These are phyloP conservation scores for Jatropha multifida DNA, from an alignment of 441 rosid genomes.

Conservation along the genomic window DNA sequence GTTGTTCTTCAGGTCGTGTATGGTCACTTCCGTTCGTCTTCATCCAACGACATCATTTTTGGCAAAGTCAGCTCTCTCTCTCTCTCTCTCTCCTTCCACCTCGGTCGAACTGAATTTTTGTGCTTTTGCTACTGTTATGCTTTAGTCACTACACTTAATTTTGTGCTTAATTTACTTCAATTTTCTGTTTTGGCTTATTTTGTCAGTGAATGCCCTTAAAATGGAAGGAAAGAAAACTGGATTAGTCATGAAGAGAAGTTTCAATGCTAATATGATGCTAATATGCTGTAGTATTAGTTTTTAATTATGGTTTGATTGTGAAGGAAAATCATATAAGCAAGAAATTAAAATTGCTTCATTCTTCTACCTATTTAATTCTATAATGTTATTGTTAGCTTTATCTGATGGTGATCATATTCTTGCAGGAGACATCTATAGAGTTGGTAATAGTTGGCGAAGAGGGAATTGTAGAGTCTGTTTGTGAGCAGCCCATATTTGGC, in stretches of 20 bases:
- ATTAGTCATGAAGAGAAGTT: background rate
- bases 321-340: background rate
- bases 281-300: background rate
- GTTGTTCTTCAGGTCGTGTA: slow-evolving; percentile 79
- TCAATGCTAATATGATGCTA: too few species aligned
- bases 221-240: too few species aligned
- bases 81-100: background rate
- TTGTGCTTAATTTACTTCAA: background rate
- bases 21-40: slow-evolving; percentile 75
- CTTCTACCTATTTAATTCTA: background rate
- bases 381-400: slow-evolving; percentile 6
- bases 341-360: background rate
- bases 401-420: background rate
- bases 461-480: slow-evolving; percentile 71
- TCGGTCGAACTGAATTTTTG: background rate
- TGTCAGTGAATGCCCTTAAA: background rate
- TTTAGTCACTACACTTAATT: background rate
- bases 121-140: background rate
- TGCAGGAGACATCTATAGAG: slow-evolving; percentile 95
- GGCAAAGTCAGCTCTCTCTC: slow-evolving; percentile 55
- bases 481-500: slow-evolving; percentile 92
- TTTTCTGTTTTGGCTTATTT: background rate
- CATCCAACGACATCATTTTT: slow-evolving; percentile 74
- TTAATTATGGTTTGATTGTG: slow-evolving; percentile 4
- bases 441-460: slow-evolving; percentile 74